These are phyloP conservation scores for Lolium perenne DNA, from an alignment of 176 grass and related monocot species.

Conservation along the genomic window DNA sequence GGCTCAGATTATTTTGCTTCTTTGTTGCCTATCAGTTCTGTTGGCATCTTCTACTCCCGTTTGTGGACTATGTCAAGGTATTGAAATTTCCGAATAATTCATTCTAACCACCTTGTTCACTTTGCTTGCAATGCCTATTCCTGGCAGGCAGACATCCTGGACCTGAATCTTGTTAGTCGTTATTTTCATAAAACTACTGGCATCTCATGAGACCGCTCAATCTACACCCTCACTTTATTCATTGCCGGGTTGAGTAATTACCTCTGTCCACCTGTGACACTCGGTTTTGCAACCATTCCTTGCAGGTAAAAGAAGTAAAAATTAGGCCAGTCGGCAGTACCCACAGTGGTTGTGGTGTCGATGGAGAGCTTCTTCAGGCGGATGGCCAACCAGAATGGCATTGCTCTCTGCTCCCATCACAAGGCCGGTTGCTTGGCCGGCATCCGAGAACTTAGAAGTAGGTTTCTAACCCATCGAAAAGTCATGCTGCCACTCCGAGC, in stretches of 20 bases:
- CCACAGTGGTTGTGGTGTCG: conserved; percentile 74
- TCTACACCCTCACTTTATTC: conserved; percentile 6
- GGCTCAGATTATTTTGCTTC: conserved; percentile 78
- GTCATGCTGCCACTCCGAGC: neutral
- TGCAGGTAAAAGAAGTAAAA: conserved; percentile 84
- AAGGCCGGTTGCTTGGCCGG: conserved; percentile 69
- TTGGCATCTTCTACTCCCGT: conserved; percentile 80
- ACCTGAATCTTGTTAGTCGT: neutral
- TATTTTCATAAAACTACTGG: neutral
- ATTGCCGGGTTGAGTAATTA: neutral
- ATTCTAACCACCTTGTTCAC: conserved; percentile 2
- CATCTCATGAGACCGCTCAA: neutral
- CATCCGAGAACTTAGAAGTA: conserved; percentile 41
- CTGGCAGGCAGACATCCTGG: neutral
- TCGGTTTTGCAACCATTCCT: conserved; percentile 32
- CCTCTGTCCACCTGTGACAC: neutral
- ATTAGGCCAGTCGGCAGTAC: conserved; percentile 64
- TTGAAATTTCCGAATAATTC: neutral
- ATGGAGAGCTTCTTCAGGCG: conserved; percentile 74
- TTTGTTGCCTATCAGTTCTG: conserved; percentile 79
- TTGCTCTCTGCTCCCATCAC: conserved; percentile 71
- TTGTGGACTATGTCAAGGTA: conserved; percentile 98
- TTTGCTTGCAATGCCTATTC: neutral
- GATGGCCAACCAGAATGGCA: conserved; percentile 58
- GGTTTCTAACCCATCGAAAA: neutral